These are phyloP conservation scores for Blastobotrys proliferans DNA, from an alignment of 1,139 yeast genomes.

Conservation along the genomic window DNA sequence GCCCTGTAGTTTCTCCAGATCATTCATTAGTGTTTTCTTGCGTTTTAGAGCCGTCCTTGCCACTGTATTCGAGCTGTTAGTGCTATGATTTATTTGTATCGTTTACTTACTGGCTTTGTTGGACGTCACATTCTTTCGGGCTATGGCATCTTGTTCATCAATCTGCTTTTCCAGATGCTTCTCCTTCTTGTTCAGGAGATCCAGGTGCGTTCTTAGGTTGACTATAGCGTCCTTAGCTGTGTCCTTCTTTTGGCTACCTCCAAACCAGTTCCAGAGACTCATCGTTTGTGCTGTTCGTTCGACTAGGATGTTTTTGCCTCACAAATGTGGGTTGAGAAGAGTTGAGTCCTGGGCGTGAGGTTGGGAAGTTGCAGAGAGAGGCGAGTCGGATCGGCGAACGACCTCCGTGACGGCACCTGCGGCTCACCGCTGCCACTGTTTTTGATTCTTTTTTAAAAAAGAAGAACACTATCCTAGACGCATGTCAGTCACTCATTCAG, in stretches of 20 bases:
- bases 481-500: no score
- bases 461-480: no score
- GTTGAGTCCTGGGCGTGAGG: no score
- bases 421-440: no score
- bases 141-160: slow-evolving; percentile 73
- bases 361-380: no score
- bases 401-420: no score
- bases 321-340: not conserved
- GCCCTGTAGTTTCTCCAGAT: slow-evolving; percentile 74
- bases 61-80: slow-evolving; percentile 28
- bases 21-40: slow-evolving; percentile 76
- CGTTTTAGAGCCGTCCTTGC: slow-evolving; percentile 88
- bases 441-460: no score
- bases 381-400: no score
- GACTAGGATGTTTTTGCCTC: not conserved
- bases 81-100: not conserved
- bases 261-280: slow-evolving; percentile 40
- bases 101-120: slow-evolving; percentile 51
- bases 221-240: slow-evolving; percentile 91
- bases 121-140: slow-evolving; percentile 64
- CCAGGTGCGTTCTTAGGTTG: slow-evolving; percentile 82
- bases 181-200: slow-evolving; percentile 80
- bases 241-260: slow-evolving; percentile 66
- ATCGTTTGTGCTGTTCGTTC: not conserved
- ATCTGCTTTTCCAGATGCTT: slow-evolving; percentile 79